Conservation (phyloP, 2,329 filamentous ascomycete species). For the Dothistroma septosporum region DNA sequence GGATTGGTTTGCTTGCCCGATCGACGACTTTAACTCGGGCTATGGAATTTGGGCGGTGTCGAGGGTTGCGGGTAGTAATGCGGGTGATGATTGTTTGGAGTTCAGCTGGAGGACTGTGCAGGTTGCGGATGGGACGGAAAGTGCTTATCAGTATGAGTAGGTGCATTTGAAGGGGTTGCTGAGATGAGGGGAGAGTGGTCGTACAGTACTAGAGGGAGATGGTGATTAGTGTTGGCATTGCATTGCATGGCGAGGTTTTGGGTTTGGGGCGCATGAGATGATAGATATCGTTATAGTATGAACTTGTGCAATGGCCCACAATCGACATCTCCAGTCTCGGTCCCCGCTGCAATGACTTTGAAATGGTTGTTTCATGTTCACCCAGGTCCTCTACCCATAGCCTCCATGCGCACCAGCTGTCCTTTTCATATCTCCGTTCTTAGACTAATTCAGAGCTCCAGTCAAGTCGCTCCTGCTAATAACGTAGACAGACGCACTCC, state of each 20-base stretch:
- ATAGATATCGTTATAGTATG: too few species aligned
- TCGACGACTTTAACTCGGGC: slow-evolving; percentile 10
- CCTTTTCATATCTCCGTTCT: too few species aligned
- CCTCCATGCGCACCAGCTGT: too few species aligned
- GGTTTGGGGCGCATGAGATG: too few species aligned
- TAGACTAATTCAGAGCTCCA: too few species aligned
- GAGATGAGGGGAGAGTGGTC: neutral
- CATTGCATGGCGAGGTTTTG: neutral
- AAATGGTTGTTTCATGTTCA: too few species aligned
- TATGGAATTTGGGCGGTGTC: slow-evolving; percentile 13
- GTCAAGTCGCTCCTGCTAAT: too few species aligned
- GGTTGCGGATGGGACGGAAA: neutral
- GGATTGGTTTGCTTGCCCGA: slow-evolving; percentile 19
- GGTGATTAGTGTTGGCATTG: neutral
- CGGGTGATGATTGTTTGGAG: slow-evolving; percentile 11
- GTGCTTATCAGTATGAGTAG: slow-evolving; percentile 16
- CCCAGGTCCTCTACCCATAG: too few species aligned
- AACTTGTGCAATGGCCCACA: too few species aligned
- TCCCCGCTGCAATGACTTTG: too few species aligned
- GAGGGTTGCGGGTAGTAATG: slow-evolving; percentile 5
- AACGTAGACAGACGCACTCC: too few species aligned
- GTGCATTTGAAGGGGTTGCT: neutral
- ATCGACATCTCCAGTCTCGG: too few species aligned
- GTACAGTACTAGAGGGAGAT: neutral
- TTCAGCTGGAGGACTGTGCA: slow-evolving; percentile 14